Percentiles rank a stretch among this genome's conserved stretches.
Conservation (phyloP, 2,329 filamentous ascomycete genomes). For the Epichloe baconii region DNA sequence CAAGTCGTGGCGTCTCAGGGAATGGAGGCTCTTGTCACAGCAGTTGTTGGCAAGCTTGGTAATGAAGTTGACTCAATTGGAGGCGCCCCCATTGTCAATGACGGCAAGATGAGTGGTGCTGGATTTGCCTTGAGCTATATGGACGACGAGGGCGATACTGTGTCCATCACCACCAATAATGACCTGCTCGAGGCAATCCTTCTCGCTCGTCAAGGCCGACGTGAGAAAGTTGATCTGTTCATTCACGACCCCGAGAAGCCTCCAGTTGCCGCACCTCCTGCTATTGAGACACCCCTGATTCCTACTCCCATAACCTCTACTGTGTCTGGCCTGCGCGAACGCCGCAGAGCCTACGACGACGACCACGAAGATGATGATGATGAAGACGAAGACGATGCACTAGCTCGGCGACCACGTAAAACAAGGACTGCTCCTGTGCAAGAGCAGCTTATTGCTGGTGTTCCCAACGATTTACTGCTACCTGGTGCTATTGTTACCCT, state of each 20-base stretch:
- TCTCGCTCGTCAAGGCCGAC: slow-evolving; percentile 61
- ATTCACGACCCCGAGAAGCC: slow-evolving; percentile 88
- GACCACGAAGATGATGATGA: slow-evolving; percentile 41
- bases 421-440: slow-evolving; percentile 31
- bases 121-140: slow-evolving; percentile 93
- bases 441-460: slow-evolving; percentile 75
- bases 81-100: slow-evolving; percentile 63
- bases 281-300: slow-evolving; percentile 26
- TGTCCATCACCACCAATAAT: slow-evolving; percentile 91
- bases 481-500: slow-evolving; percentile 92
- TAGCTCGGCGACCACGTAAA: slow-evolving; percentile 31
- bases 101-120: slow-evolving; percentile 60
- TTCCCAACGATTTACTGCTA: slow-evolving; percentile 86
- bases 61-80: slow-evolving; percentile 72
- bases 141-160: slow-evolving; percentile 91
- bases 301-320: slow-evolving; percentile 37
- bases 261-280: slow-evolving; percentile 53
- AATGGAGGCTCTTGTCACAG: slow-evolving; percentile 62
- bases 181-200: slow-evolving; percentile 84
- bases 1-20: slow-evolving; percentile 74
- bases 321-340: slow-evolving; percentile 33
- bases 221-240: slow-evolving; percentile 93
- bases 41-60: slow-evolving; percentile 75
- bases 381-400: slow-evolving; percentile 38
- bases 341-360: slow-evolving; percentile 32